Conservation (phyloP, 1,139 yeast species). For the Candida mesenterica region DNA sequence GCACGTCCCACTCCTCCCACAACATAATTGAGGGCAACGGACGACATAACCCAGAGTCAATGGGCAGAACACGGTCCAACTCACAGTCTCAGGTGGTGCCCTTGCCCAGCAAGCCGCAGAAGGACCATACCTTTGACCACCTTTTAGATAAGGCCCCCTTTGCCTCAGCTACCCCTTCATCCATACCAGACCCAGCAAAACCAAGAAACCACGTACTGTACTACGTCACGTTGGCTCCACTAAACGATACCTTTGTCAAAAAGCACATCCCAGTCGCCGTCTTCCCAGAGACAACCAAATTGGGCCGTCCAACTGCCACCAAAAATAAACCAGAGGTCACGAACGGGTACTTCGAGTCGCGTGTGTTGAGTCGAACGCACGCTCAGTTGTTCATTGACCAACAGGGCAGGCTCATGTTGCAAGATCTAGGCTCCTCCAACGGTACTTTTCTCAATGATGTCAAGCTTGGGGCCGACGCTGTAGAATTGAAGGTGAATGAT, state of each 20-base stretch:
- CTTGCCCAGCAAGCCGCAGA: constrained; percentile 10
- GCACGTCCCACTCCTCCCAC: background rate
- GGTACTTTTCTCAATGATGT: constrained; percentile 88
- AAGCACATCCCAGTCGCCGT: constrained; percentile 79
- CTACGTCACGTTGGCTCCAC: constrained; percentile 66
- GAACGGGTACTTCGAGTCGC: constrained; percentile 91
- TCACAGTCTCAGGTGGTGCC: constrained; percentile 36
- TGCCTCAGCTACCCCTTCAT: constrained; percentile 5
- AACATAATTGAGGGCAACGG: background rate
- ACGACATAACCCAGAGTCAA: constrained; percentile 3
- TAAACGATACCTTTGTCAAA: constrained; percentile 79
- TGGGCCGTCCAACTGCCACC: constrained; percentile 84
- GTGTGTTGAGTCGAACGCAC: constrained; percentile 90
- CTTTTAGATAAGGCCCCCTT: background rate
- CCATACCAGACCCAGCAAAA: constrained; percentile 16
- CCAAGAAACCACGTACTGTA: constrained; percentile 38
- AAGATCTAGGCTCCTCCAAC: constrained; percentile 87
- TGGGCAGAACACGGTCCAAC: constrained; percentile 35
- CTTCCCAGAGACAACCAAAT: constrained; percentile 76
- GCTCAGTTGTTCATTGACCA: constrained; percentile 82
- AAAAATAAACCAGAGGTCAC: constrained; percentile 72
- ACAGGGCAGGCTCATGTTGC: constrained; percentile 67
- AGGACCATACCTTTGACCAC: constrained; percentile 2
- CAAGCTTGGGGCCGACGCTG: constrained; percentile 64
- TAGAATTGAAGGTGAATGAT: constrained; percentile 71